Evolutionary conservation across 495 filamentous ascomycete species (phyloP).

Genomic region (Aspergillus kassunensis): DNA sequence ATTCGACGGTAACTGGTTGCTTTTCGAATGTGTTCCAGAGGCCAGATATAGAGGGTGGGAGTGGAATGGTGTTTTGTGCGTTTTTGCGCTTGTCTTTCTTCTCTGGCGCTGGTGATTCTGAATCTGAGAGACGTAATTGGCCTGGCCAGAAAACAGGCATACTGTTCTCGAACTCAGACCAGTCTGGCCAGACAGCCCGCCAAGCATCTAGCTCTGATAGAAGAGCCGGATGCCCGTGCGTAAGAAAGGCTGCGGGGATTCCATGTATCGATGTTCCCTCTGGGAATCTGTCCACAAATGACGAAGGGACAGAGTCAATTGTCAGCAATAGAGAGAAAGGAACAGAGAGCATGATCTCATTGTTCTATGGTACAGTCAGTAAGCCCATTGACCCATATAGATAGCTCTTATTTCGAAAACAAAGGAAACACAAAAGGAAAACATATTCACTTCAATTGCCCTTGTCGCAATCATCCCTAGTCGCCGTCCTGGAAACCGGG

Average conservation of each 20-base stretch:
- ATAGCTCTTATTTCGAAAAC: too few relatives aligned
- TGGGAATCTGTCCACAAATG: constrained; percentile 34
- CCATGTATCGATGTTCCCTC: constrained; percentile 57
- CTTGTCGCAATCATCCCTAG: constrained; percentile 65
- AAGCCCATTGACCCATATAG: neutral
- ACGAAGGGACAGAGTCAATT: constrained; percentile 50
- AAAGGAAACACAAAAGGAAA: too few relatives aligned
- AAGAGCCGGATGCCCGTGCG: constrained; percentile 31
- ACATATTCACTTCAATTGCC: constrained; percentile 50
- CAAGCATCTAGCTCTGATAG: constrained; percentile 42
- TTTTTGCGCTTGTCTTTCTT: neutral
- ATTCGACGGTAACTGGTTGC: neutral
- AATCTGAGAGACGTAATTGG: constrained; percentile 20
- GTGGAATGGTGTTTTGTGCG: constrained; percentile 1
- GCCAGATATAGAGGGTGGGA: constrained; percentile 32
- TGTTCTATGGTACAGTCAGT: constrained; percentile 10
- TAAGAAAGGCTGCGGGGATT: constrained; percentile 60
- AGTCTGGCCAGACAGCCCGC: constrained; percentile 59
- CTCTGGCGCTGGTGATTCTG: neutral
- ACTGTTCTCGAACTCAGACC: constrained; percentile 46
- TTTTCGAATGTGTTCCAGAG: constrained; percentile 15
- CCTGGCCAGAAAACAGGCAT: constrained; percentile 65
- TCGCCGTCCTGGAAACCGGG: constrained; percentile 56
- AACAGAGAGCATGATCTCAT: constrained; percentile 50
- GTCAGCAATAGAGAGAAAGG: constrained; percentile 60